Percentiles rank a stretch among this genome's conserved stretches.
These are phyloP conservation scores for Leishmania braziliensis DNA, from an alignment of 208 protist genomes.

Conservation along the genomic window DNA sequence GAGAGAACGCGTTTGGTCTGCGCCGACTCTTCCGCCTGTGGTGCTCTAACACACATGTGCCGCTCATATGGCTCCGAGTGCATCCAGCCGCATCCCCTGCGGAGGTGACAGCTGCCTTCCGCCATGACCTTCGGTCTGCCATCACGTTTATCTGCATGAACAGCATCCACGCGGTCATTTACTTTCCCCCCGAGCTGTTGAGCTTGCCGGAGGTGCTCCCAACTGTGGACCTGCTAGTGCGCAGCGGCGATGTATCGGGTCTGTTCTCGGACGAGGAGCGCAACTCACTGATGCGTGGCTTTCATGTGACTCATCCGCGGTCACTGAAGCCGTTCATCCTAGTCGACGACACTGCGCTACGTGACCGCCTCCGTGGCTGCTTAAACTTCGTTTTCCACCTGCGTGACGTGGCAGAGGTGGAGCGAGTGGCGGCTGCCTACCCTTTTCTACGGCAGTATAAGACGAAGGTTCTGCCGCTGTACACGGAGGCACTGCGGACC, in stretches of 20 bases:
- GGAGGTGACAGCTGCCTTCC: constrained; percentile 41
- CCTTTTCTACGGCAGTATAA: constrained; percentile 38
- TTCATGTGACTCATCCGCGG: constrained; percentile 18
- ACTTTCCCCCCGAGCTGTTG: constrained; percentile 62
- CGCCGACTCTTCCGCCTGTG: constrained; percentile 62
- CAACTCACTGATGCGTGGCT: constrained; percentile 42
- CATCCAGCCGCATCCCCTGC: constrained; percentile 12
- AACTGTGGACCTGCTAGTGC: constrained; percentile 58
- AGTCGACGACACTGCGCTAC: constrained; percentile 53
- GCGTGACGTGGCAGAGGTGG: constrained; percentile 35
- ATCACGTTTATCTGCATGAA: constrained; percentile 51
- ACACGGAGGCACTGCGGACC: constrained; percentile 22
- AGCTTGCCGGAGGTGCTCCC: constrained; percentile 44
- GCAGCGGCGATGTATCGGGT: constrained; percentile 63
- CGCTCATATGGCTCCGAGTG: constrained; percentile 55
- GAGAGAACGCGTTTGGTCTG: constrained; percentile 48
- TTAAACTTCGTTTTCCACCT: constrained; percentile 69
- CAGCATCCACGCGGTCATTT: constrained; percentile 55
- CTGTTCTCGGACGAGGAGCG: constrained; percentile 76
- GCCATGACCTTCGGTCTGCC: constrained; percentile 51
- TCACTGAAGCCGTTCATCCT: constrained; percentile 39
- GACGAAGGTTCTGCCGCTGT: constrained; percentile 38
- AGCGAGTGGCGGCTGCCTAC: constrained; percentile 36
- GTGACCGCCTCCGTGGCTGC: constrained; percentile 53
- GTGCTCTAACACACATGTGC: constrained; percentile 45